These are phyloP conservation scores for Pythium dissotocum DNA, from an alignment of 352 stramenopile species.

Conservation along the genomic window DNA sequence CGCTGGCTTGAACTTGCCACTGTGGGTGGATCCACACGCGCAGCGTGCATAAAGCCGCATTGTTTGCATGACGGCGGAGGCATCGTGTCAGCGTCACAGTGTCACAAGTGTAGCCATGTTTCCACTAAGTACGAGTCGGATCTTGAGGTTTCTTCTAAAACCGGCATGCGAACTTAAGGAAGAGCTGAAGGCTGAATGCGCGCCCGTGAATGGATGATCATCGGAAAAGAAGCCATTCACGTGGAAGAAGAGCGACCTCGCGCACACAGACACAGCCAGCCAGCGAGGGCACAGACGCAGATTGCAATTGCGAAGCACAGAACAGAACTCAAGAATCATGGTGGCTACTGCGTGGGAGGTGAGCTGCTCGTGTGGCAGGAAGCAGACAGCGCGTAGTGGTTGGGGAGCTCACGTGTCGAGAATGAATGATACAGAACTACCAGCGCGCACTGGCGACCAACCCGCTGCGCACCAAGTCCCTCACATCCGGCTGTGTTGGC, in stretches of 20 bases:
- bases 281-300: not conserved
- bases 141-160: not conserved
- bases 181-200: conserved; percentile 2
- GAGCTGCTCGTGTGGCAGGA: not conserved
- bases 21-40: not conserved
- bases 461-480: conserved; percentile 62
- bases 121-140: conserved; percentile 1
- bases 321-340: conserved; percentile 10
- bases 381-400: not conserved
- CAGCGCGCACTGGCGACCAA: conserved; percentile 51
- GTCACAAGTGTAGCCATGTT: conserved; percentile 12
- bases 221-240: not conserved
- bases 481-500: conserved; percentile 62
- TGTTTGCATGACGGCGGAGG: not conserved
- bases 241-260: not conserved
- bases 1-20: conserved; percentile 4
- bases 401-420: not conserved
- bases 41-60: not conserved
- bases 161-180: conserved; percentile 5
- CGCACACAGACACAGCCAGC: not conserved
- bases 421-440: conserved; percentile 44
- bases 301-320: not conserved
- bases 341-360: conserved; percentile 29
- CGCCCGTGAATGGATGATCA: conserved; percentile 11
- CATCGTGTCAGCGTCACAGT: not conserved